Conservation (phyloP, 169 alveolate genomes). For the Plasmodium knowlesi region DNA sequence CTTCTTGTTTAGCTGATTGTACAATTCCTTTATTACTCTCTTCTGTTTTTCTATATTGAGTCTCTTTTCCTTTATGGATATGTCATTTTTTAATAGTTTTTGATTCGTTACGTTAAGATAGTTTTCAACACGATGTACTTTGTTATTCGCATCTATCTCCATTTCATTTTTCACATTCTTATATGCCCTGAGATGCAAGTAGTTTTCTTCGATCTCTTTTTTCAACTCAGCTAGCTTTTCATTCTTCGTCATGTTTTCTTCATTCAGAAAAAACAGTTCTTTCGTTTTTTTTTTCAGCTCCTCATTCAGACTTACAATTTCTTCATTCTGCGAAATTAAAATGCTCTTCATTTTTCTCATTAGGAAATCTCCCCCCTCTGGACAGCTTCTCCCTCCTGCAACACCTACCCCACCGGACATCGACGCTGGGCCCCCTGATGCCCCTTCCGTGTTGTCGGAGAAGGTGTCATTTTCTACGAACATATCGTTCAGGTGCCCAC, state of each 20-base stretch:
- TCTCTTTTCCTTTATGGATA: constrained; percentile 31
- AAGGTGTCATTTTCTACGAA: neutral
- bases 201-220: constrained; percentile 50
- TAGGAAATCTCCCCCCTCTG: constrained; percentile 3
- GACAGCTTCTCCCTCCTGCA: neutral
- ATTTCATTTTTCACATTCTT: constrained; percentile 28
- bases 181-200: constrained; percentile 25
- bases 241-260: constrained; percentile 44
- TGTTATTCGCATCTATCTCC: constrained; percentile 37
- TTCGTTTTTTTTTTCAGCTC: constrained; percentile 38
- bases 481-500: neutral
- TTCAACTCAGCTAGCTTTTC: constrained; percentile 57
- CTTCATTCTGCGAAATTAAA: constrained; percentile 56
- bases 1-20: constrained; percentile 44
- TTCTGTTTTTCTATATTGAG: constrained; percentile 65
- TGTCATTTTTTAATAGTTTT: constrained; percentile 32
- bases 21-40: constrained; percentile 65
- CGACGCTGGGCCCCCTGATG: neutral
- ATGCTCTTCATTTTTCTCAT: constrained; percentile 51
- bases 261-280: constrained; percentile 40
- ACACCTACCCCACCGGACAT: neutral
- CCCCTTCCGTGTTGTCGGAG: constrained; percentile 4
- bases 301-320: constrained; percentile 38
- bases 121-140: constrained; percentile 36
- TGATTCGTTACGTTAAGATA: constrained; percentile 28